Base-by-base conservation (phyloP, 1,139 yeast species). In the Candida albicans region DNA sequence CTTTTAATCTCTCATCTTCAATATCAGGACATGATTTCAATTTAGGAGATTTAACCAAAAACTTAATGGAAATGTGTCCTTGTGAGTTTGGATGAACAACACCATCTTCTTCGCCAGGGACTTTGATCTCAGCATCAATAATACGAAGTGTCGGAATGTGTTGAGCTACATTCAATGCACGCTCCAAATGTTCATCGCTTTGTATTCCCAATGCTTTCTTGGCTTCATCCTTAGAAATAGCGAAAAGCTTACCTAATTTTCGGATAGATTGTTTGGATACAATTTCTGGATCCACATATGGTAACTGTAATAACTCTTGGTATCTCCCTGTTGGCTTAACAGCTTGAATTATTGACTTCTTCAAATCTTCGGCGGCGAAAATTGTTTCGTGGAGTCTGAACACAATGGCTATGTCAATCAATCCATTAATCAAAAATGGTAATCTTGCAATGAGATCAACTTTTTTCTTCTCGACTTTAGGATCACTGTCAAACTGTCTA, bases 221-320 rank as follows among this genome's bases (percentile, higher is more conserved):
- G 33, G 81, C 81, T 45, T 83, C 81, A 13, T 73, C 77, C 43
- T 76, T 73, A 12, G 80, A 64, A 43, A 81, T 65, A 8, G 85
- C 77, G 51, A 85, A 73, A 41, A 87, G 67, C 58, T 85, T 86
- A 43, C 93, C 90, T 45, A 87, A 59, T 47, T 84, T 84, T 46
- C 75, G 70, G 39, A 84, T 70, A 26, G 67, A 64, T 47, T 70
- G 74, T 3, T 66, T 63, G 45, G 71, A 75, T 27, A 81, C 67
- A 3, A 65, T 64, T 11, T 71, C 63, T 5, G 67, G 54, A 47
- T 81, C 74, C 37, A 85, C 87, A 48, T 80, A 81, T 18, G 97
- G 97, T 51, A 93, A 74, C 70, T 93, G 99, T 51, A 86, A 72
- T 44, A 84, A 71, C 58, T 86, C 90, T 49, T 83, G 84, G 49